Percentiles rank a stretch among this genome's conserved stretches.
phyloP scores from a whole-genome alignment of 352 stramenopile species.

The Thraustotheca clavata region DNA sequence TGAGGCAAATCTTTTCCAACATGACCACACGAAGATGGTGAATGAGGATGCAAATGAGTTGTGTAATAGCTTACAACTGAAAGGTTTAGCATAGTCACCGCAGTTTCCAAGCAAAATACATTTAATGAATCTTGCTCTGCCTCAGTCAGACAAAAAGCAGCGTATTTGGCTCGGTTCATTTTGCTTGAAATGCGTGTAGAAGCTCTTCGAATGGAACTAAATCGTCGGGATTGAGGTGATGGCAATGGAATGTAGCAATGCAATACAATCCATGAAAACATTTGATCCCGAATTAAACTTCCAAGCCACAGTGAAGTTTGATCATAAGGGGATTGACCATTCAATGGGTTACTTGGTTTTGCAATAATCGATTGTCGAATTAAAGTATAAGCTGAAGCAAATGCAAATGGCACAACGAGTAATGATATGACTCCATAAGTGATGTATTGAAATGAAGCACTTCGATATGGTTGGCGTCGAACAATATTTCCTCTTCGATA shows the following conservation, averaged over 20 bases:
- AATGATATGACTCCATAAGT: slow-evolving; percentile 20
- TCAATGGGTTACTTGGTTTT: too few relatives aligned
- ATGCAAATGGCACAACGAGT: not conserved
- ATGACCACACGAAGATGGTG: slow-evolving; percentile 10
- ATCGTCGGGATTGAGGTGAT: not conserved
- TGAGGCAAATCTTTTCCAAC: slow-evolving; percentile 7
- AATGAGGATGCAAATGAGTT: not conserved
- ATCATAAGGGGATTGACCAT: not conserved
- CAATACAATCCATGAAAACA: slow-evolving; percentile 19
- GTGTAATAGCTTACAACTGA: slow-evolving; percentile 13
- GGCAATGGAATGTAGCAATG: slow-evolving; percentile 17
- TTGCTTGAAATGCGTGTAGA: not conserved
- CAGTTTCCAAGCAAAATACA: slow-evolving; percentile 2
- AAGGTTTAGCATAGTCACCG: slow-evolving; percentile 16
- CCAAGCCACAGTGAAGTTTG: not conserved
- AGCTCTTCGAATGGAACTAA: not conserved
- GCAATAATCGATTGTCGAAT: not conserved
- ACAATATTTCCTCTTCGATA: not conserved
- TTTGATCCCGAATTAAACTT: slow-evolving; percentile 1
- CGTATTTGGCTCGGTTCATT: not conserved
- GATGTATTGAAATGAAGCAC: slow-evolving; percentile 11
- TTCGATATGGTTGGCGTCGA: slow-evolving; percentile 8
- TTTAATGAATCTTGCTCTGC: not conserved
- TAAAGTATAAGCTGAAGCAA: not conserved
- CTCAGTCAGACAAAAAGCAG: not conserved